Evolutionary conservation across 164 flowering plant genomes (phyloP).

Genomic region (Vitis labrusca): DNA sequence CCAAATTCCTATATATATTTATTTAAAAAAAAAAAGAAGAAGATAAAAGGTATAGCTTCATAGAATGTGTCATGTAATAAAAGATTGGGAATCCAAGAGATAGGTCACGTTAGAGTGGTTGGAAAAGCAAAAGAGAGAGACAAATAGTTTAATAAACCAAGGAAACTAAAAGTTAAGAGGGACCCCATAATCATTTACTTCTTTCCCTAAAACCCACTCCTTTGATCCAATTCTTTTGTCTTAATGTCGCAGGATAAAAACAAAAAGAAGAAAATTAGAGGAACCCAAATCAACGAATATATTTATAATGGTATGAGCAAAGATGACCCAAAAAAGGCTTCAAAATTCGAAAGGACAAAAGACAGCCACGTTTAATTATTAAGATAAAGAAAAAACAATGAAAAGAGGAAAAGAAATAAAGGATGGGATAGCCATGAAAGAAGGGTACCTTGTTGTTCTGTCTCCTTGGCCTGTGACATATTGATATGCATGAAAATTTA

Average conservation of each 20-base stretch:
- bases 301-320: neutral
- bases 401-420: conserved; percentile 3
- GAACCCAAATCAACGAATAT: neutral
- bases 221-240: conserved; percentile 16
- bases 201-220: neutral
- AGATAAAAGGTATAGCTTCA: too few relatives aligned
- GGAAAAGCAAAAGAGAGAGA: too few relatives aligned
- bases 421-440: conserved; percentile 33
- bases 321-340: conserved; percentile 5
- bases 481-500: conserved; percentile 20
- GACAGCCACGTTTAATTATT: conserved; percentile 1
- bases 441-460: conserved; percentile 36
- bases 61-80: too few relatives aligned
- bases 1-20: too few relatives aligned
- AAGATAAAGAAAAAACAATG: neutral
- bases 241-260: conserved; percentile 16
- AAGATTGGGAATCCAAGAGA: too few relatives aligned
- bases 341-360: neutral
- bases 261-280: conserved; percentile 8
- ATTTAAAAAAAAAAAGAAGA: too few relatives aligned
- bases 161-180: neutral
- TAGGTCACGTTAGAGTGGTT: neutral
- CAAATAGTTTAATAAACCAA: too few relatives aligned
- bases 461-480: conserved; percentile 36
- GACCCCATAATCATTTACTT: conserved; percentile 4